Conservation (phyloP, 495 filamentous ascomycete genomes). For the Neurospora sp. region DNA sequence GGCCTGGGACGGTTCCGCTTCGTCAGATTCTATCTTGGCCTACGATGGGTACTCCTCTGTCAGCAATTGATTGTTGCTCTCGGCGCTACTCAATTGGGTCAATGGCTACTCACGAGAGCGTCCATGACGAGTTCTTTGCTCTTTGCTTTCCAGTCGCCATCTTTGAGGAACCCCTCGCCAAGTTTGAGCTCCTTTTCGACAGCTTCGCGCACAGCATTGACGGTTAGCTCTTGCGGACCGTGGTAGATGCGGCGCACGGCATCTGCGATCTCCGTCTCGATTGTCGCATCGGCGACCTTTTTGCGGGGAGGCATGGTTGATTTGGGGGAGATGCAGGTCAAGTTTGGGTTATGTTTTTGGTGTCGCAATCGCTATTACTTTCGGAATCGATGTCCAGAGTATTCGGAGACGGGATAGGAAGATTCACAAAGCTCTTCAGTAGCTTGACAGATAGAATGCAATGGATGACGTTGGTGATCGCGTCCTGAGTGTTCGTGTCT, state of each 20-base stretch:
- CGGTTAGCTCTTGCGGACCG: constrained; percentile 54
- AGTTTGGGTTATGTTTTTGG: neutral
- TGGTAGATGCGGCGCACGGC: constrained; percentile 49
- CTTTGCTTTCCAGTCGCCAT: constrained; percentile 61
- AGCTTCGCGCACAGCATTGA: constrained; percentile 60
- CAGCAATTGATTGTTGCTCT: neutral
- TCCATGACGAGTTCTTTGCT: constrained; percentile 66
- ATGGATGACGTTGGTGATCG: neutral
- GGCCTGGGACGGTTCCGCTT: constrained; percentile 1
- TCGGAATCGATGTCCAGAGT: neutral
- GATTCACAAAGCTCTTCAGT: neutral
- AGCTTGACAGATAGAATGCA: neutral
- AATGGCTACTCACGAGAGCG: constrained; percentile 51
- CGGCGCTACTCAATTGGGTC: neutral
- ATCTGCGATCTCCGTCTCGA: constrained; percentile 46
- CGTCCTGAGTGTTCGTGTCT: neutral
- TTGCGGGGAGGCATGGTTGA: neutral
- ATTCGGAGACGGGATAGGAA: neutral
- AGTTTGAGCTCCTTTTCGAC: constrained; percentile 59
- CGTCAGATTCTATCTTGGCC: constrained; percentile 4
- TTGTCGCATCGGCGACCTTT: neutral
- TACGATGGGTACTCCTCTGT: neutral
- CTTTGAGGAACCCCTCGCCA: constrained; percentile 59
- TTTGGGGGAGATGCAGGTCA: neutral
- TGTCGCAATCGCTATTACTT: neutral